Evolutionary conservation across 176 grass and related monocot genomes (phyloP), one percentile per base, ranked within the genome.

Genomic region (Phoenix dactylifera): DNA sequence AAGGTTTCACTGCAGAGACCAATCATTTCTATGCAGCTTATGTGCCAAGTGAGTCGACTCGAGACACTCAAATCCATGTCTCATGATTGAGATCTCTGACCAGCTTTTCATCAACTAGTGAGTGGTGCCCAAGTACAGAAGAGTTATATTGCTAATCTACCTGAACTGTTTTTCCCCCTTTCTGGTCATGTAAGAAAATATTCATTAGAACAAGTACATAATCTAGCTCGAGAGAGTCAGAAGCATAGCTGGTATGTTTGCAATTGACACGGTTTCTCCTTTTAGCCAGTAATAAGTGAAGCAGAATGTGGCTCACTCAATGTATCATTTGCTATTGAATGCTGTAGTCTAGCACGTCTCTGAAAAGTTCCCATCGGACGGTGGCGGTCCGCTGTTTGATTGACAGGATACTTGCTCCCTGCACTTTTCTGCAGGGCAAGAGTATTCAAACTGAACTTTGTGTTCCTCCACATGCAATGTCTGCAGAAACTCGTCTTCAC

Each of bases 401-500:
- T 62, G 16, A 17, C 22, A 18, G 50, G 29, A 32, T 35, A 24
- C 18, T 30, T 22, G 58, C 22, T 63, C 16, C 18, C 16, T 55
- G 35, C 52, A 75, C 66, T 63, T 25, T 75, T 68, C 64, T 16
- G 50, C 73, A 57, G 49, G 76, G 24, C 66, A 66, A 22, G 59
- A 78, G 60, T 29, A 66, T 23, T 78, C 74, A 71, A 85, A 82
- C 50, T 50, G 78, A 50, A 90, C 53, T 29, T 71, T 48, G 62
- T 96, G 83, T 16, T 62, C 29, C 50, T 91, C 65, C 15, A 68
- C 57, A 6, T 80, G 72, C 32, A 97, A 56, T 24, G 26, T 76
- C 68, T 67, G 58, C 25, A 76, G 63, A 62, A 97, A 71, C 75
- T 97, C 92, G 24, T 88, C 73, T 58, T 85, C 80, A 0, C 76